Percentiles rank a stretch among this genome's conserved stretches.
Evolutionary conservation across 169 alveolate genomes (phyloP).

Genomic region (Eimeria zaria): DNA sequence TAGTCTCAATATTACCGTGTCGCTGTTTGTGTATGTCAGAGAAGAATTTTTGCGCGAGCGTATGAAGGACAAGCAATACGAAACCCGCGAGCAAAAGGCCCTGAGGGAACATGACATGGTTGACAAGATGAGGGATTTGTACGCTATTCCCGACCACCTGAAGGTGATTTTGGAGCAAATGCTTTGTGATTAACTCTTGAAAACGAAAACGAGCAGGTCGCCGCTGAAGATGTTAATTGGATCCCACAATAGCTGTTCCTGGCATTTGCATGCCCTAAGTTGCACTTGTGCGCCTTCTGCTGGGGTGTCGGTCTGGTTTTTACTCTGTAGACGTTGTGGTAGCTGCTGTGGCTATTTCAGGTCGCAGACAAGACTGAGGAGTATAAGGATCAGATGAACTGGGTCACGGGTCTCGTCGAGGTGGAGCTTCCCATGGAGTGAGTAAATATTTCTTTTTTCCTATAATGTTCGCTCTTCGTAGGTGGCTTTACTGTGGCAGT

Average conservation of each 20-base stretch:
- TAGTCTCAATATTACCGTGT: background rate
- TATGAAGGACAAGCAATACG: slow-evolving; percentile 25
- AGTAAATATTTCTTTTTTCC: background rate
- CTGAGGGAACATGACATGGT: slow-evolving; percentile 32
- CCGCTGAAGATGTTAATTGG: background rate
- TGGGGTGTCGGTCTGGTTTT: background rate
- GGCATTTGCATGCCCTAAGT: background rate
- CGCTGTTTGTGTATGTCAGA: background rate
- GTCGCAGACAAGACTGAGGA: slow-evolving; percentile 76
- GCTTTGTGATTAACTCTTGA: background rate
- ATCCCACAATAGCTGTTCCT: background rate
- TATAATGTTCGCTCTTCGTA: background rate
- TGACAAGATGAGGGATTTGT: slow-evolving; percentile 62
- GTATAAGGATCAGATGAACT: slow-evolving; percentile 82
- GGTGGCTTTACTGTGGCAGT: background rate
- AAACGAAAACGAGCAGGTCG: background rate
- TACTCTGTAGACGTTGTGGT: background rate
- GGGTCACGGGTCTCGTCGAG: slow-evolving; percentile 87
- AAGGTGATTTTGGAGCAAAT: background rate
- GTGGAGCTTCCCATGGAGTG: slow-evolving; percentile 85
- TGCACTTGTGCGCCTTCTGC: background rate
- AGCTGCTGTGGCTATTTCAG: slow-evolving; percentile 22
- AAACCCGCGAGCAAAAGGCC: slow-evolving; percentile 66
- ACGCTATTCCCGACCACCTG: slow-evolving; percentile 69
- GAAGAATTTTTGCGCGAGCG: slow-evolving; percentile 75